phyloP scores from a whole-genome alignment of 805 yeast species.

The Ogataea nitratoaversa region DNA sequence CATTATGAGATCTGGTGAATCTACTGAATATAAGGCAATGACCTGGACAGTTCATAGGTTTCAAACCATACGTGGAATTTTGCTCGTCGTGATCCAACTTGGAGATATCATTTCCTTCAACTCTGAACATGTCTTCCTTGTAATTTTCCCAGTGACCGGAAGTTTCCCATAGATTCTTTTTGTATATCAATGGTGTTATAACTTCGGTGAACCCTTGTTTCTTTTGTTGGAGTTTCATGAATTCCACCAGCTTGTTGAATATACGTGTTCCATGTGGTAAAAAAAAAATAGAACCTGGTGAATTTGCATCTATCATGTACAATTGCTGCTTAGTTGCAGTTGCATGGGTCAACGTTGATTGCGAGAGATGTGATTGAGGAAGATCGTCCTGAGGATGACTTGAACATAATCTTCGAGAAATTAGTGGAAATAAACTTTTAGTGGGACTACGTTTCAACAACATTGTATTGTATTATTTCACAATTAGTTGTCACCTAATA shows the following conservation, averaged over 20 bases:
- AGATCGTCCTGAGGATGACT: not conserved
- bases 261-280: constrained; percentile 89
- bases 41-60: constrained; percentile 36
- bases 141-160: constrained; percentile 89
- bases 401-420: constrained; percentile 8
- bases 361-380: constrained; percentile 10
- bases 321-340: constrained; percentile 67
- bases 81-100: constrained; percentile 35
- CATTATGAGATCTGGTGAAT: constrained; percentile 77
- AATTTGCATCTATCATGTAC: constrained; percentile 70
- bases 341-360: constrained; percentile 32
- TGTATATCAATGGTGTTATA: constrained; percentile 84
- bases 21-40: constrained; percentile 81
- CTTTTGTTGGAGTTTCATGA: constrained; percentile 81
- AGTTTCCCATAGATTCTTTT: constrained; percentile 77
- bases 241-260: constrained; percentile 70
- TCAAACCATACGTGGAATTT: constrained; percentile 59
- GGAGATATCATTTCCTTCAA: constrained; percentile 50
- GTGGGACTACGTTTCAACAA: not conserved
- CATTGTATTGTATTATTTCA: not conserved
- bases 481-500: too few relatives aligned
- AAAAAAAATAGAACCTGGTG: constrained; percentile 92
- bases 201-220: constrained; percentile 88
- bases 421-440: not conserved
- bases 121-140: constrained; percentile 90